These are phyloP conservation scores for Metarhizium album DNA, from an alignment of 2,329 filamentous ascomycete species.

Conservation along the genomic window DNA sequence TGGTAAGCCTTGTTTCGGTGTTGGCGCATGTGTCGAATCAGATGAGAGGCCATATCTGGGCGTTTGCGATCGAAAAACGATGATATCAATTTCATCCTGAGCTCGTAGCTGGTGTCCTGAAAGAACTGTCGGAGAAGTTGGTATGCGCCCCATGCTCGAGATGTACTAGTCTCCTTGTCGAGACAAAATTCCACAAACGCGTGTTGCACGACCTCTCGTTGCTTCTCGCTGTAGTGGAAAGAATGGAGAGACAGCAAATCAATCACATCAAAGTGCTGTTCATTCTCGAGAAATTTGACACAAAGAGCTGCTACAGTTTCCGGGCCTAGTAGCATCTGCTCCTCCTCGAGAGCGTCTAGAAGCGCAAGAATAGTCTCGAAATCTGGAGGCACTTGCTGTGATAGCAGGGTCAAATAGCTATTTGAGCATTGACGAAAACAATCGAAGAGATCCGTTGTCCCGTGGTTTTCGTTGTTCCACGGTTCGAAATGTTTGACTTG, in stretches of 20 bases:
- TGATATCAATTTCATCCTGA: conserved; percentile 66
- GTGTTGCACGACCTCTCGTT: conserved; percentile 56
- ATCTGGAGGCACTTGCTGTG: conserved; percentile 46
- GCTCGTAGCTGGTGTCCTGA: conserved; percentile 51
- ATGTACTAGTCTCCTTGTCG: conserved; percentile 49
- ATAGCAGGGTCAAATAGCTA: conserved; percentile 59
- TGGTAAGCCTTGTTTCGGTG: conserved; percentile 52
- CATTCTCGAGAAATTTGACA: conserved; percentile 60
- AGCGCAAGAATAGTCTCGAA: conserved; percentile 64
- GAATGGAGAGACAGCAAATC: conserved; percentile 71
- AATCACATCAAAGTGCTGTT: conserved; percentile 68
- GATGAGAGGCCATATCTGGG: conserved; percentile 72
- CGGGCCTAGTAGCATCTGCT: conserved; percentile 57
- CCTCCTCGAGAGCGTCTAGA: conserved; percentile 61
- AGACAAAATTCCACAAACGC: conserved; percentile 59
- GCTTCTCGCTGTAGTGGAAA: conserved; percentile 56
- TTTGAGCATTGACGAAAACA: conserved; percentile 58
- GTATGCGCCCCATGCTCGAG: conserved; percentile 55
- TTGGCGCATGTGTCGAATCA: conserved; percentile 91
- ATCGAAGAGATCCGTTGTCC: conserved; percentile 31
- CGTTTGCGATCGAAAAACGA: conserved; percentile 68
- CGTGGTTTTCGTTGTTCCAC: conserved; percentile 28
- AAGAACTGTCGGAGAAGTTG: conserved; percentile 55
- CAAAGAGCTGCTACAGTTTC: conserved; percentile 66
- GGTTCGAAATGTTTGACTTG: conserved; percentile 21